These are phyloP conservation scores for Clavispora phyllophila DNA, from an alignment of 805 yeast genomes.

Conservation along the genomic window DNA sequence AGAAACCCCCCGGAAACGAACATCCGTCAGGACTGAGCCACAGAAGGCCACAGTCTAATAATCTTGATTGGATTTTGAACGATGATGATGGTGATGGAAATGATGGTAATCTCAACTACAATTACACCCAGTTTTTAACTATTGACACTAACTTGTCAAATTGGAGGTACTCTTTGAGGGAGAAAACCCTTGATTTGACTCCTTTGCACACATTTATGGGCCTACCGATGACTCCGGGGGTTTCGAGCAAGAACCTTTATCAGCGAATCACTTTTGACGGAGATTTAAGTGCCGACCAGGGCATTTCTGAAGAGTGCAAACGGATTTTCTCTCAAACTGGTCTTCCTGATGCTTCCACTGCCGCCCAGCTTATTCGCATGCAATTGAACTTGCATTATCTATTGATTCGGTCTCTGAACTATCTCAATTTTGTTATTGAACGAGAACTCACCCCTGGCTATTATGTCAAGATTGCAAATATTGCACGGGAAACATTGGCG, in stretches of 20 bases:
- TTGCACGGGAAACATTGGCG: constrained; percentile 33
- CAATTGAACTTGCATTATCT: constrained; percentile 42
- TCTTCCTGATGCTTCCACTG: constrained; percentile 34
- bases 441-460: constrained; percentile 33
- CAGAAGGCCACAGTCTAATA: constrained; percentile 15
- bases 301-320: constrained; percentile 13
- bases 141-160: constrained; percentile 37
- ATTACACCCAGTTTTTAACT: constrained; percentile 37
- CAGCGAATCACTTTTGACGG: constrained; percentile 23
- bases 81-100: constrained; percentile 46
- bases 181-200: constrained; percentile 18
- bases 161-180: constrained; percentile 37
- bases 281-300: constrained; percentile 4
- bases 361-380: constrained; percentile 35
- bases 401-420: constrained; percentile 38
- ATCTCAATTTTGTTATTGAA: constrained; percentile 36
- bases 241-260: constrained; percentile 24
- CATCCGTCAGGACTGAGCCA: constrained; percentile 6
- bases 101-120: constrained; percentile 43
- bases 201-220: constrained; percentile 30
- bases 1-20: constrained; percentile 12
- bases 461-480: constrained; percentile 31
- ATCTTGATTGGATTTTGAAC: constrained; percentile 39
- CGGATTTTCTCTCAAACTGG: constrained; percentile 26
- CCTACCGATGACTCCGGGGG: constrained; percentile 21